Conservation (phyloP, 1,139 yeast genomes). For the Protomyces inouyei region DNA sequence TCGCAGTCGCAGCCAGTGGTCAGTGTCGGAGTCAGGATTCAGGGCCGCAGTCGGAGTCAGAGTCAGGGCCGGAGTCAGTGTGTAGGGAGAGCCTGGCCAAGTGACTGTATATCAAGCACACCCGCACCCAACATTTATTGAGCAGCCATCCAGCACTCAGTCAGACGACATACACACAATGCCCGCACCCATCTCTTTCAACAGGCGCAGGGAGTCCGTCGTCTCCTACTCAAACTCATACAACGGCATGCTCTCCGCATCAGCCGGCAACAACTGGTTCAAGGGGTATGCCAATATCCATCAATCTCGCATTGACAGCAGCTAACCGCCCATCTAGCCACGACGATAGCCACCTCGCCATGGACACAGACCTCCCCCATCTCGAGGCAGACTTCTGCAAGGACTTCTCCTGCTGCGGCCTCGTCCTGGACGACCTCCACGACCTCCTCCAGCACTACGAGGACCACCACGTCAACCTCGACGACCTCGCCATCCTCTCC, state of each 20-base stretch:
- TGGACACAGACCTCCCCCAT: constrained; percentile 61
- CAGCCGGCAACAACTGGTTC: constrained; percentile 10
- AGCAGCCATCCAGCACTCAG: no score
- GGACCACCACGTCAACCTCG: constrained; percentile 77
- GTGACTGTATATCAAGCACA: no score
- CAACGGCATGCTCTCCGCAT: constrained; percentile 8
- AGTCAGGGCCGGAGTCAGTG: no score
- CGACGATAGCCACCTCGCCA: constrained; percentile 1
- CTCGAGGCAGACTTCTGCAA: constrained; percentile 93
- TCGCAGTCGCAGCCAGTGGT: no score
- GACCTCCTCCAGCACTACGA: constrained; percentile 92
- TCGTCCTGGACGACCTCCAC: constrained; percentile 82
- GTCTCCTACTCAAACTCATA: constrained; percentile 7
- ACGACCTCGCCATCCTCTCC: constrained; percentile 17
- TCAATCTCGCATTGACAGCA: background rate
- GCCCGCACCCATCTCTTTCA: constrained; percentile 24
- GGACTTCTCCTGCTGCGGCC: constrained; percentile 95
- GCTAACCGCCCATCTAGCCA: background rate
- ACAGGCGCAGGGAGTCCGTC: constrained; percentile 14
- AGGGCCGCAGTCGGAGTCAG: no score
- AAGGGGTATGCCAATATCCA: background rate
- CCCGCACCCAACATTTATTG: no score
- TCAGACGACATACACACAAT: background rate
- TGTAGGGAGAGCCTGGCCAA: no score
- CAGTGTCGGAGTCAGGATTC: no score